A percentile compares a stretch with the other conserved stretches of the same genome.
phyloP scores from a whole-genome alignment of 1,284 basidiomycete genomes.

The Ustilago shanxiensis region DNA sequence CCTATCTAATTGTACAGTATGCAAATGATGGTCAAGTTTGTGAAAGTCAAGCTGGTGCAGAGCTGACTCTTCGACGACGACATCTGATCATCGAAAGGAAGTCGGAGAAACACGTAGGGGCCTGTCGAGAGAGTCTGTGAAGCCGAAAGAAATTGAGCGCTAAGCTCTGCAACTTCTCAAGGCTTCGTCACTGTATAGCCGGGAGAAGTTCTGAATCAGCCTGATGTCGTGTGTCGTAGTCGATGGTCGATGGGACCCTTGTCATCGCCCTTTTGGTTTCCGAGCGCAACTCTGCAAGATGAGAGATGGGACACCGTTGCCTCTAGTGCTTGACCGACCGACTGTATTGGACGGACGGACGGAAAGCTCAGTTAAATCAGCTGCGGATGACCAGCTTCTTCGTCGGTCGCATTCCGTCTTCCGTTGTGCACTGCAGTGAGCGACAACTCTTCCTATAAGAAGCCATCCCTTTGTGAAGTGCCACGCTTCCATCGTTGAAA shows the following conservation, averaged over 20 bases:
- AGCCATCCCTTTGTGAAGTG: not conserved
- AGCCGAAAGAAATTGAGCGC: not conserved
- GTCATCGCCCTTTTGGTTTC: not conserved
- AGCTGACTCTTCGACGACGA: not conserved
- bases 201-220: slow-evolving; percentile 14
- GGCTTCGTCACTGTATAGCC: not conserved
- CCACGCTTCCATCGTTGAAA: not conserved
- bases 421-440: not conserved
- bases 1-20: no score
- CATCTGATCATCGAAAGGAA: no score
- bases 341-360: no score
- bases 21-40: not conserved
- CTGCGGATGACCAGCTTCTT: not conserved
- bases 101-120: no score
- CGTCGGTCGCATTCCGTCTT: no score
- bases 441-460: not conserved
- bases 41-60: not conserved
- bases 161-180: not conserved
- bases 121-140: not conserved
- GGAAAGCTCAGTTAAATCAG: no score
- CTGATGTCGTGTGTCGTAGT: slow-evolving; percentile 30
- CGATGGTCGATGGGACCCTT: slow-evolving; percentile 2
- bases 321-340: no score
- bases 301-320: no score
- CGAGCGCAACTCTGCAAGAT: not conserved